Conservation (phyloP, 2,329 filamentous ascomycete species). For the Elsinoe fawcettii region DNA sequence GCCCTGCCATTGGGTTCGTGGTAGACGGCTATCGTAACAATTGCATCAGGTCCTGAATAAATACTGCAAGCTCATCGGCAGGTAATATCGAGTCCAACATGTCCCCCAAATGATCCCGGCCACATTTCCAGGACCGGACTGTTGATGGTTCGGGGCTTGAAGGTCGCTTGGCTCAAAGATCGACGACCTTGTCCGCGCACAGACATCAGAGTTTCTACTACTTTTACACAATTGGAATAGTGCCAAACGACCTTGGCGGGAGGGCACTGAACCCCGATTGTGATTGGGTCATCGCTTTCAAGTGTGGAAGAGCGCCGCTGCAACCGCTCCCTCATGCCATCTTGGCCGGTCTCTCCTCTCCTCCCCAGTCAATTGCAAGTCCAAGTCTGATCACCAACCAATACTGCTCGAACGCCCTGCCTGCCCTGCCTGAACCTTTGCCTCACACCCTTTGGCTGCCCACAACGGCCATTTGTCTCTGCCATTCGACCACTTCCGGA, state of each 20-base stretch:
- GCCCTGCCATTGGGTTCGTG: too few species aligned
- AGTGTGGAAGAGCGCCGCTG: neutral
- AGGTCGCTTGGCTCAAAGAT: conserved; percentile 1
- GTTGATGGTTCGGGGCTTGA: conserved; percentile 3
- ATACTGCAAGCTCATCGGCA: neutral
- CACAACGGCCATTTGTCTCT: conserved; percentile 15
- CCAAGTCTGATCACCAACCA: neutral
- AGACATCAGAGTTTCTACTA: neutral
- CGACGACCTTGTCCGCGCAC: conserved; percentile 2
- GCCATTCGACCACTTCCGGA: conserved; percentile 8
- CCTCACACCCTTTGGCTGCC: neutral
- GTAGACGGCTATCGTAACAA: too few species aligned
- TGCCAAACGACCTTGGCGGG: conserved; percentile 6
- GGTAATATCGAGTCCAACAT: too few species aligned
- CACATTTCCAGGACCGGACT: neutral
- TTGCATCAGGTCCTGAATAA: too few species aligned
- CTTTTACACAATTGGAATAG: neutral
- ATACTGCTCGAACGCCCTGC: neutral
- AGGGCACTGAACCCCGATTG: neutral
- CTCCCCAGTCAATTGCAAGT: conserved; percentile 5
- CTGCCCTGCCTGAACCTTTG: neutral
- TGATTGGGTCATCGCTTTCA: neutral
- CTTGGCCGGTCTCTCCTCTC: conserved; percentile 6
- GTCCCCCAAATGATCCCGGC: neutral
- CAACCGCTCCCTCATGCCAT: conserved; percentile 4